phyloP scores from a whole-genome alignment of 2,329 filamentous ascomycete species.

The Orbilia blumenaviensis region DNA sequence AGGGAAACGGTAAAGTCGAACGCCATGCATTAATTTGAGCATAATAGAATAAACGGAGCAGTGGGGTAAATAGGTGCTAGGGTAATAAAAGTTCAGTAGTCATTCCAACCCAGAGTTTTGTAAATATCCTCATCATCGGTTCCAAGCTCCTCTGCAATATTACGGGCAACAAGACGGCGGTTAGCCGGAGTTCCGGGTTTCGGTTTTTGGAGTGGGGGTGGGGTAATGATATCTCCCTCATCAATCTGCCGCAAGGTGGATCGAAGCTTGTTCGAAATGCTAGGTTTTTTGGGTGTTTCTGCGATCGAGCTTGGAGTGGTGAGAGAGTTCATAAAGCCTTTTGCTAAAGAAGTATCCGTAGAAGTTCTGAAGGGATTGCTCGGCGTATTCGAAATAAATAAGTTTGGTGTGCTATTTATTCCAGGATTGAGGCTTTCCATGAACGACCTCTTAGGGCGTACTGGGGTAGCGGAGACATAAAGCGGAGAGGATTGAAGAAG shows the following conservation, averaged over 20 bases:
- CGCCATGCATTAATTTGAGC: background rate
- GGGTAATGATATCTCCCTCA: constrained; percentile 28
- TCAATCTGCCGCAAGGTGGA: constrained; percentile 25
- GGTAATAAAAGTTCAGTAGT: background rate
- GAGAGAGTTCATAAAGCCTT: constrained; percentile 50
- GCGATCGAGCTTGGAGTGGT: background rate
- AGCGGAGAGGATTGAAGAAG: constrained; percentile 35
- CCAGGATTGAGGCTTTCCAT: constrained; percentile 21
- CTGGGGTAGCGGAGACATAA: constrained; percentile 25
- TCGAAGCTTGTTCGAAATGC: constrained; percentile 45
- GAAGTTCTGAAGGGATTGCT: constrained; percentile 39
- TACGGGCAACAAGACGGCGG: constrained; percentile 28
- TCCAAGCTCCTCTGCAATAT: constrained; percentile 32
- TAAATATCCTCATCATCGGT: constrained; percentile 59
- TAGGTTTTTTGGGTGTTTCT: constrained; percentile 45
- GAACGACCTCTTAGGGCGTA: constrained; percentile 12
- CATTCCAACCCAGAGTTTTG: constrained; percentile 60
- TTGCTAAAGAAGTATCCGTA: constrained; percentile 18
- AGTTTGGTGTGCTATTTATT: constrained; percentile 2
- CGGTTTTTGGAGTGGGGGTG: constrained; percentile 22
- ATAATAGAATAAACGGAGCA: background rate
- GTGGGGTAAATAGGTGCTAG: background rate
- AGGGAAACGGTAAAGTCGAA: background rate
- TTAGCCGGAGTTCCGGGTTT: constrained; percentile 47
- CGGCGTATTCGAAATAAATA: constrained; percentile 27